phyloP scores from a whole-genome alignment of 768 basidiomycete species.

The Tricholoma sp. region DNA sequence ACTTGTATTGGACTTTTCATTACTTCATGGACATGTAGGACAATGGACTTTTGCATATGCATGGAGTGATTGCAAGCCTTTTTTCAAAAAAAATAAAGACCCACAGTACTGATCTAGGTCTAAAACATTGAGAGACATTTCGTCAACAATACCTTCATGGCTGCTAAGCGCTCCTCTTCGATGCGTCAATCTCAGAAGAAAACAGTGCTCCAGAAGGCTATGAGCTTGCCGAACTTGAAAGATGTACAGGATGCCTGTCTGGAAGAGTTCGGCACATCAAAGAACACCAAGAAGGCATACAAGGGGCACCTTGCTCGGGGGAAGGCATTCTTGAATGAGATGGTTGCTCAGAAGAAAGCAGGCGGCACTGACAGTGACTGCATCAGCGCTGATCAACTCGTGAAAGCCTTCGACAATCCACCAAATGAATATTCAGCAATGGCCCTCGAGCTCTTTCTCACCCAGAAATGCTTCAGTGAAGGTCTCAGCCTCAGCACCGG shows the following conservation, averaged over 20 bases:
- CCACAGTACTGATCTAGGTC: no score
- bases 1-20: no score
- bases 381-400: neutral
- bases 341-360: no score
- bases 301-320: no score
- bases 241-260: neutral
- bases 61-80: no score
- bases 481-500: neutral
- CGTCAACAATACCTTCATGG: neutral
- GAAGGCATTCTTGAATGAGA: no score
- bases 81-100: no score
- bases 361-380: neutral
- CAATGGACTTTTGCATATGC: no score
- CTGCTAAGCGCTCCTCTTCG: neutral
- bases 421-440: slow-evolving; percentile 3
- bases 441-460: neutral
- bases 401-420: neutral
- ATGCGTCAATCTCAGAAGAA: neutral
- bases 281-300: neutral
- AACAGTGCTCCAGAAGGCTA: neutral
- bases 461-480: slow-evolving; percentile 2
- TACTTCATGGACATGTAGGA: neutral
- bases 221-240: neutral
- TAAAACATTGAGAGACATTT: no score
- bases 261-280: neutral